phyloP scores from a whole-genome alignment of 2,329 filamentous ascomycete species.

The Onygenales sp. region DNA sequence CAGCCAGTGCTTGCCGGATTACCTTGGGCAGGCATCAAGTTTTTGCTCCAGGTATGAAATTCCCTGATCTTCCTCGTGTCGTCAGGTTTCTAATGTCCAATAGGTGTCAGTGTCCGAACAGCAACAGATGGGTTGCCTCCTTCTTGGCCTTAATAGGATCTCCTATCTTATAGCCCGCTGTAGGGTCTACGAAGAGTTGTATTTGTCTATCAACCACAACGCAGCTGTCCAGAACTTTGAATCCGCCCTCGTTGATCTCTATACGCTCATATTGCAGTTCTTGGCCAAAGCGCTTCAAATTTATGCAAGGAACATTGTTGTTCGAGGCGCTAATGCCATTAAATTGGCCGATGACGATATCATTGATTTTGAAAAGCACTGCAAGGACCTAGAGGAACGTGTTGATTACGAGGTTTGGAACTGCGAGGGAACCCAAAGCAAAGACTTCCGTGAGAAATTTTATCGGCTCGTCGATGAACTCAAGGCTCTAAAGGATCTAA shows the following conservation, averaged over 20 bases:
- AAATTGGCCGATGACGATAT: constrained; percentile 2
- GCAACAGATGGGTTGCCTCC: constrained; percentile 1
- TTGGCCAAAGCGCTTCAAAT: constrained; percentile 5
- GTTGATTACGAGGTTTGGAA: constrained; percentile 5
- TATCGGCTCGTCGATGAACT: not conserved
- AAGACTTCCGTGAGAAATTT: not conserved
- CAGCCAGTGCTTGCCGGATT: constrained; percentile 10
- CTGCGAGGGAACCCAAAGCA: constrained; percentile 4
- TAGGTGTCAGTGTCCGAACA: constrained; percentile 1
- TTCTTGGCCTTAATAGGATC: constrained; percentile 3
- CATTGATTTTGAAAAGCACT: constrained; percentile 5
- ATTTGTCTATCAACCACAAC: not conserved
- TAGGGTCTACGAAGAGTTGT: constrained; percentile 5
- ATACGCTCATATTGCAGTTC: constrained; percentile 11
- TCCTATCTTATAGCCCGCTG: constrained; percentile 3
- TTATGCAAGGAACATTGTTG: not conserved
- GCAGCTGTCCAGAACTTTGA: not conserved
- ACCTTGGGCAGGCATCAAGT: constrained; percentile 11
- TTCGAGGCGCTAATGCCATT: not conserved
- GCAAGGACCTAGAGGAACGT: constrained; percentile 7
- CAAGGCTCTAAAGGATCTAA: not conserved
- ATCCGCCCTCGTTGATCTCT: constrained; percentile 11
- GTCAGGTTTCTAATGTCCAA: not conserved
- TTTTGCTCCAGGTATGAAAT: constrained; percentile 9
- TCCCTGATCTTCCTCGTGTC: not conserved